Conservation (phyloP, 129 eudicot species). For the Escallonia herrerae region DNA sequence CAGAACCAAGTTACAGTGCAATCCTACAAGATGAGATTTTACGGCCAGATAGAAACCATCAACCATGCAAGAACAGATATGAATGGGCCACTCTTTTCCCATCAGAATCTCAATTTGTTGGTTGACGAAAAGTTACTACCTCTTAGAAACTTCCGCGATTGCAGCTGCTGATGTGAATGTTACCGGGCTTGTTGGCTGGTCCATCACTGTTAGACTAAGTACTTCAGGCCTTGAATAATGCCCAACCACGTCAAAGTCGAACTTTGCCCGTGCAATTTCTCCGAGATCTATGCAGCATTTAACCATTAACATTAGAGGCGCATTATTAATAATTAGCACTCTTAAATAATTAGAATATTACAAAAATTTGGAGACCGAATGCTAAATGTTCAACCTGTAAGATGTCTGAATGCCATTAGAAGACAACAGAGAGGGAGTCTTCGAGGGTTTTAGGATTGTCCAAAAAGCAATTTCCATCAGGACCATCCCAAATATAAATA, state of each 20-base stretch:
- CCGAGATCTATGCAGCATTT: slow-evolving; percentile 56
- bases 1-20: background rate
- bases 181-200: slow-evolving; percentile 57
- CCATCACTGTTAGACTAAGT: slow-evolving; percentile 67
- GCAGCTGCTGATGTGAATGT: slow-evolving; percentile 56
- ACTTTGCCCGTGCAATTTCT: slow-evolving; percentile 80
- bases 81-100: too few relatives aligned
- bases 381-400: too few relatives aligned
- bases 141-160: slow-evolving; percentile 38
- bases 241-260: slow-evolving; percentile 93
- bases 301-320: background rate
- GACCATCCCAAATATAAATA: too few relatives aligned
- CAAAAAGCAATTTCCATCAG: too few relatives aligned
- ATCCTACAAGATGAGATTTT: background rate
- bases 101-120: background rate
- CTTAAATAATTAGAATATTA: too few relatives aligned
- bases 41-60: too few relatives aligned
- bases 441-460: too few relatives aligned
- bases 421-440: too few relatives aligned
- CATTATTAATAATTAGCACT: too few relatives aligned
- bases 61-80: too few relatives aligned
- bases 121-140: slow-evolving; percentile 9
- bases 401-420: too few relatives aligned
- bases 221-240: slow-evolving; percentile 92
- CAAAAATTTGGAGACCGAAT: too few relatives aligned